Base-by-base conservation (phyloP, 352 stramenopile genomes). In the Globisporangium spinosum region DNA sequence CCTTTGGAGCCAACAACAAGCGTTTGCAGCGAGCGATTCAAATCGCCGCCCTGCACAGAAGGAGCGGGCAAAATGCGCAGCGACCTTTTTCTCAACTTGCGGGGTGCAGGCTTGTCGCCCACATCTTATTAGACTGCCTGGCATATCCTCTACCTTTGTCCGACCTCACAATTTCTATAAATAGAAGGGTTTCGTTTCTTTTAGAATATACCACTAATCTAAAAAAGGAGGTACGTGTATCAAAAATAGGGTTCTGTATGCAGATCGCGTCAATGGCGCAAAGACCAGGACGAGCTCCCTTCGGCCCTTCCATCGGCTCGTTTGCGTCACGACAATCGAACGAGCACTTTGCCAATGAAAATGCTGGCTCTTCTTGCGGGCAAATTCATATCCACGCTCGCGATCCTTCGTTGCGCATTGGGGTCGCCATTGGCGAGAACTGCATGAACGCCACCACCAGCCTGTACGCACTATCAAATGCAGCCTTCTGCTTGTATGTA, bases 71-170 rank as follows among this genome's bases (percentile, higher is more conserved):
- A 27, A 8, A 27, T 55, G 47, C n/a, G 47, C 29, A 23, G 32
- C 12, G 56, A 47, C 56, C 56, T 61, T 63, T 63, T 63, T 63
- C 35, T 63, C 58, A 43, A 54, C 13, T 23, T 38, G 58, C n/a
- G 7, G 6, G 27, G 58, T 20, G 34, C 29, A 27, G 15, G 17
- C 25, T 40, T 47, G 56, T 38, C 34, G 56, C 35, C 17, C 60
- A 65, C 49, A 65, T 55, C 47, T 65, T 49, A 7, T 56, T 23
- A 40, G 43, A 43, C n/a, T 5, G 20, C 17, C 40, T 45, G 43
- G 6, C 13, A 20, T 43, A 43, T 32, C 8, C 17, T 1, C 17
- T 47, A 15, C 0, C 22, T 22, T 13, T 38, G 2, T 22, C 17
- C 1, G 2, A 6, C 2, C 17, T 15, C 47, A 25, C 20, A 7